Evolutionary conservation across 176 grass and related monocot species (phyloP), one percentile per base, ranked within the genome.

Genomic region (Aegilops tauschii): DNA sequence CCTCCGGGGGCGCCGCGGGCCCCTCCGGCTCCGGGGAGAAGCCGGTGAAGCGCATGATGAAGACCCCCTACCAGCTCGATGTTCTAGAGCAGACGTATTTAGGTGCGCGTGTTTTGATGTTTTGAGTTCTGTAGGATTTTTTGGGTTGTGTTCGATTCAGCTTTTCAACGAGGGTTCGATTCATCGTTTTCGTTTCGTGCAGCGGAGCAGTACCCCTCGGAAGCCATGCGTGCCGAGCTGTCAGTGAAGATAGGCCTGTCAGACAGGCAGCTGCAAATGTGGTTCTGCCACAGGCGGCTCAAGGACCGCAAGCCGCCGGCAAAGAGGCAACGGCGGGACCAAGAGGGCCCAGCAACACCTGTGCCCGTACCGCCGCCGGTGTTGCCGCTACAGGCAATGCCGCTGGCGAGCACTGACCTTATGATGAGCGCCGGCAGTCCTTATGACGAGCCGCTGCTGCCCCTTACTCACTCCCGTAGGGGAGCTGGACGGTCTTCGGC

Each of bases 211-310:
- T 99, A 96, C 35, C 97, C 97, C 6, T 93, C 97, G 49, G 97
- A 99, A 77, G 73, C 92, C 5, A 6, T 96, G 84, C 90, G 97
- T 8, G 67, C 65, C 5, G 97, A 96, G 79, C 92, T 99, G 72
- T 99, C 97, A 4, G 73, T 61, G 7, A 99, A 94, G 88, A 96
- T 94, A 73, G 92, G 94, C 5, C 79, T 99, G 32, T 90, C 91
- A 5, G 97, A 99, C 87, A 84, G 97, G 78, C 97, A 99, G 82
- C 87, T 99, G 70, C 97, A 99, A 87, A 99, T 99, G 94, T 99
- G 97, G 97, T 99, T 99, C 90, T 99, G 97, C 78, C 97, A 99
- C 85, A 85, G 97, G 37, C 86, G 94, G 35, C 94, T 96, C 63
- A 99, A 99, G 88, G 97, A 99, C 80, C 89, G 97, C 36, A 99